A percentile compares a stretch with the other conserved stretches of the same genome.
Evolutionary conservation across 331 rosid genomes (phyloP).

Genomic region (Dryas integrifolia): DNA sequence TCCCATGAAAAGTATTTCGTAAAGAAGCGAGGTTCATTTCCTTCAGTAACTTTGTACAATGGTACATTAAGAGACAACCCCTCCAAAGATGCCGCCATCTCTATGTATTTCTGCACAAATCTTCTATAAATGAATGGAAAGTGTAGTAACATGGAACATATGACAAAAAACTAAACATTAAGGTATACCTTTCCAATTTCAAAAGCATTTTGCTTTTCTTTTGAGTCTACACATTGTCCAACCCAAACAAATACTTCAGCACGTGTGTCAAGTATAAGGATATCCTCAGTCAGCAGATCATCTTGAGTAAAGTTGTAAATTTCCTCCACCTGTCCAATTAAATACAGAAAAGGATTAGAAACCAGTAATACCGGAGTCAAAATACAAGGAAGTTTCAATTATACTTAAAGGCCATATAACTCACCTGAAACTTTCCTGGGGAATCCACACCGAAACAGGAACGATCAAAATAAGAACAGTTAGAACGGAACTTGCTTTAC

Average conservation of each 20-base stretch:
- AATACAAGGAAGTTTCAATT: constrained; percentile 24
- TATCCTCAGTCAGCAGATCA: constrained; percentile 91
- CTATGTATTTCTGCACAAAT: constrained; percentile 71
- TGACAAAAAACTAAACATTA: constrained; percentile 5
- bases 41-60: constrained; percentile 83
- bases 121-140: constrained; percentile 21
- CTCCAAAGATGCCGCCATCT: constrained; percentile 73
- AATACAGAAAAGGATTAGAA: constrained; percentile 26
- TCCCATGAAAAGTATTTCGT: constrained; percentile 94
- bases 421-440: constrained; percentile 91
- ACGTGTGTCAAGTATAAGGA: constrained; percentile 82
- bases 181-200: constrained; percentile 73
- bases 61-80: constrained; percentile 76
- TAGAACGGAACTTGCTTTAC: constrained; percentile 33
- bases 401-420: constrained; percentile 23
- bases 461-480: constrained; percentile 37
- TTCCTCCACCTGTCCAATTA: constrained; percentile 68
- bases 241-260: constrained; percentile 96
- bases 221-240: constrained; percentile 77
- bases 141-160: constrained; percentile 15
- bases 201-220: constrained; percentile 76
- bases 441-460: constrained; percentile 40
- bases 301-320: constrained; percentile 87
- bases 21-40: constrained; percentile 91
- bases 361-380: constrained; percentile 18